A percentile compares a stretch with the other conserved stretches of the same genome.
Conservation (phyloP, 1,284 basidiomycete genomes). For the Cutaneotrichosporon sp. region DNA sequence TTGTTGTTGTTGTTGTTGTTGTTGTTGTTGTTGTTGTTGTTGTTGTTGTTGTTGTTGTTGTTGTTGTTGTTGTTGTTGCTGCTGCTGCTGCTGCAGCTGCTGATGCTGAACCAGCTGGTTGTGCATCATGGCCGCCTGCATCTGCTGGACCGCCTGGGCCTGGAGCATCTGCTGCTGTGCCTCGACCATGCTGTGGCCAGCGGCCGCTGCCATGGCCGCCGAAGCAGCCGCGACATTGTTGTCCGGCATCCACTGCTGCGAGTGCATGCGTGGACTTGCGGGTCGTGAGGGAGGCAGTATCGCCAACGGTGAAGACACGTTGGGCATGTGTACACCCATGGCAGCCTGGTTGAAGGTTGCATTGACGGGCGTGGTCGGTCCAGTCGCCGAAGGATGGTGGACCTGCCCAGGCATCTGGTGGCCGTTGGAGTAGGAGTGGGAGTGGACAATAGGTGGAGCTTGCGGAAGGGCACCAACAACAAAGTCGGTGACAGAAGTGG, state of each 20-base stretch:
- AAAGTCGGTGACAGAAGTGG: conserved; percentile 8
- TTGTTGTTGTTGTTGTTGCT: too few species aligned
- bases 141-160: conserved; percentile 16
- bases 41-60: conserved; percentile 35
- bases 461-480: conserved; percentile 1
- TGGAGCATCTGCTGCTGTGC: conserved; percentile 15
- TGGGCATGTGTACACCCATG: conserved; percentile 41
- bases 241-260: conserved; percentile 18
- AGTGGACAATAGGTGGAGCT: conserved; percentile 36
- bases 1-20: conserved; percentile 36
- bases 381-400: conserved; percentile 19
- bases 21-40: conserved; percentile 25
- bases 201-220: conserved; percentile 17
- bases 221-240: conserved; percentile 17
- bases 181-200: conserved; percentile 2
- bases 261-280: conserved; percentile 29
- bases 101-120: conserved; percentile 21
- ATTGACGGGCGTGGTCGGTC: conserved; percentile 33
- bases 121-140: conserved; percentile 15
- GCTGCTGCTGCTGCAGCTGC: conserved; percentile 13
- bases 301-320: conserved; percentile 46
- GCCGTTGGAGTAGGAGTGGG: conserved; percentile 52
- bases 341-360: conserved; percentile 31
- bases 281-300: conserved; percentile 42
- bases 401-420: conserved; percentile 48